These are phyloP conservation scores for Alternaria viburni DNA, from an alignment of 2,329 filamentous ascomycete species.

Conservation along the genomic window DNA sequence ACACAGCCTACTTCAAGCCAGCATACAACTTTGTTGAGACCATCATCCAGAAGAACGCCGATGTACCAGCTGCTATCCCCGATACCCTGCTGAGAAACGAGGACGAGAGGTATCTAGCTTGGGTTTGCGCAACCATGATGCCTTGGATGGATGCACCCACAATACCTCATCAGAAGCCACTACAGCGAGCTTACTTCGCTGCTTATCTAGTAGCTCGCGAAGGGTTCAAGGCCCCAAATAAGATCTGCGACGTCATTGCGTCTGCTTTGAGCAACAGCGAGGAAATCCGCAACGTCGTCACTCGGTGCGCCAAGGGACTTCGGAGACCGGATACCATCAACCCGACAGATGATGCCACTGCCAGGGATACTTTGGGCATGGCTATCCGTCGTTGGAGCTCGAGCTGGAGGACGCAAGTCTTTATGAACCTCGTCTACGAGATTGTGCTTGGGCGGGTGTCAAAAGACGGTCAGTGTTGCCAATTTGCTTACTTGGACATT, in stretches of 20 bases:
- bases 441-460: constrained; percentile 52
- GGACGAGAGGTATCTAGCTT: constrained; percentile 73
- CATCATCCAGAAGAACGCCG: constrained; percentile 11
- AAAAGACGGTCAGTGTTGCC: constrained; percentile 50
- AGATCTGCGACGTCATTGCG: constrained; percentile 70
- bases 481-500: background rate
- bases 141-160: constrained; percentile 70
- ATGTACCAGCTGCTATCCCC: constrained; percentile 51
- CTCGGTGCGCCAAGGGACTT: constrained; percentile 55
- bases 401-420: constrained; percentile 73
- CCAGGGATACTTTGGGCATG: constrained; percentile 74
- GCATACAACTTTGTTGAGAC: constrained; percentile 67
- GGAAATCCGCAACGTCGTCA: constrained; percentile 69
- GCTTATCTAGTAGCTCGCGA: constrained; percentile 72
- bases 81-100: constrained; percentile 63
- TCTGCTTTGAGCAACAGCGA: constrained; percentile 67
- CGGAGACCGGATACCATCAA: constrained; percentile 56
- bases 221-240: constrained; percentile 81
- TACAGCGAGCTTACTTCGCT: constrained; percentile 47
- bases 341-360: constrained; percentile 48
- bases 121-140: constrained; percentile 75
- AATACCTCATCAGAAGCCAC: constrained; percentile 57
- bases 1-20: constrained; percentile 65
- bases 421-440: constrained; percentile 72
- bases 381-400: constrained; percentile 74